Conservation (phyloP, 306 rosid genomes). For the Cicer yamashitae region DNA sequence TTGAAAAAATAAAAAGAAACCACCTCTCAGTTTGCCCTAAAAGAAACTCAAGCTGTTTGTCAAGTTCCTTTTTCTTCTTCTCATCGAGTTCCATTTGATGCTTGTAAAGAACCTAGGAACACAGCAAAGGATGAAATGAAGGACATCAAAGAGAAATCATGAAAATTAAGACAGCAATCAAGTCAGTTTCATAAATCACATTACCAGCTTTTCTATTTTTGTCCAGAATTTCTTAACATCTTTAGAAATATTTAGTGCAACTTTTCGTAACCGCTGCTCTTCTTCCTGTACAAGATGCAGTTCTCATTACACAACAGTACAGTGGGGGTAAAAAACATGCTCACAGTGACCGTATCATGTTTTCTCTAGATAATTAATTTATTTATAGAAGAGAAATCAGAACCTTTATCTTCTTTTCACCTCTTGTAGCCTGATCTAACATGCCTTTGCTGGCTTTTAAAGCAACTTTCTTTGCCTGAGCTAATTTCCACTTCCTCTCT, state of each 20-base stretch:
- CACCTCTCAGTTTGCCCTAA: slow-evolving; percentile 99
- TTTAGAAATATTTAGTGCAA: slow-evolving; percentile 92
- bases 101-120: slow-evolving; percentile 89
- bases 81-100: slow-evolving; percentile 95
- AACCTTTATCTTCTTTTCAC: slow-evolving; percentile 97
- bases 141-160: slow-evolving; percentile 31
- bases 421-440: slow-evolving; percentile 96
- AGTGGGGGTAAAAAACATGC: slow-evolving; percentile 19
- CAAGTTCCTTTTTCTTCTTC: slow-evolving; percentile 94
- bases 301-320: slow-evolving; percentile 37
- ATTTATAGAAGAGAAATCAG: slow-evolving; percentile 49
- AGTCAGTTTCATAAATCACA: slow-evolving; percentile 37
- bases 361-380: slow-evolving; percentile 28
- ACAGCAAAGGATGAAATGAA: slow-evolving; percentile 37
- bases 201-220: slow-evolving; percentile 95
- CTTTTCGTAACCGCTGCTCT: slow-evolving; percentile 89
- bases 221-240: slow-evolving; percentile 98
- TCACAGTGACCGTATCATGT: slow-evolving; percentile 21
- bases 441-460: slow-evolving; percentile 95
- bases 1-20: slow-evolving; percentile 10
- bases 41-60: slow-evolving; percentile 97
- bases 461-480: slow-evolving; percentile 94
- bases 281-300: slow-evolving; percentile 72
- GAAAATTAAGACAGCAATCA: slow-evolving; percentile 16
- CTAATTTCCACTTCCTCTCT: slow-evolving; percentile 96